Percentiles rank a stretch among this genome's conserved stretches.
These are phyloP conservation scores for Penicillium malachiteum DNA, from an alignment of 495 filamentous ascomycete genomes.

Conservation along the genomic window DNA sequence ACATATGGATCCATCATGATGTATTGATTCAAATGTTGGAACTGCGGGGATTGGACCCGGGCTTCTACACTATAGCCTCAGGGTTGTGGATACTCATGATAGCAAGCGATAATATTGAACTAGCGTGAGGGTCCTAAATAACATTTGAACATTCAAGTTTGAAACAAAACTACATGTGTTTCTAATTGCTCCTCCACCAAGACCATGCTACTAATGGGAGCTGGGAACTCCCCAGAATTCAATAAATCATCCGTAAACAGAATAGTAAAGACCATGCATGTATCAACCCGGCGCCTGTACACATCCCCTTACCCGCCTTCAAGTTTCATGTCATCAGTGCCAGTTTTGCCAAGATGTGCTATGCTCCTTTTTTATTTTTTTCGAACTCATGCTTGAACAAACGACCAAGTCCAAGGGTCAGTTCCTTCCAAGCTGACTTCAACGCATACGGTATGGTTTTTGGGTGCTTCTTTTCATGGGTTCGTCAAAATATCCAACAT, in stretches of 20 bases:
- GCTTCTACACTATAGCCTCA: too few relatives aligned
- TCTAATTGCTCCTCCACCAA: background rate
- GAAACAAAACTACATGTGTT: too few relatives aligned
- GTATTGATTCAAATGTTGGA: background rate
- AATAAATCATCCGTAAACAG: background rate
- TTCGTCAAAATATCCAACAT: conserved; percentile 1
- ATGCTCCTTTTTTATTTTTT: background rate
- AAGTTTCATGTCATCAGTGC: background rate
- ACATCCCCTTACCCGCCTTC: background rate
- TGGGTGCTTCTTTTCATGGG: background rate
- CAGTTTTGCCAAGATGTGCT: background rate
- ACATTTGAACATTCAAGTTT: too few relatives aligned
- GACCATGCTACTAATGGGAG: background rate
- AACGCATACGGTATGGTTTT: background rate
- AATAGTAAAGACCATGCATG: background rate
- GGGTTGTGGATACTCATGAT: background rate
- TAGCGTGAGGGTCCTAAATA: too few relatives aligned
- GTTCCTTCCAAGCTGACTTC: background rate
- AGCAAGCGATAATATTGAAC: too few relatives aligned
- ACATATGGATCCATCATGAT: background rate
- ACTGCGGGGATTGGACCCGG: background rate
- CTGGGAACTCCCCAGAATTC: background rate
- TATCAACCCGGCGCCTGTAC: background rate
- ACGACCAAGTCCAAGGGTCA: background rate
- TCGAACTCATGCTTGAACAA: too few relatives aligned